Conservation (phyloP, 495 filamentous ascomycete species). For the Aspergillus sclerotiicarbonarius region DNA sequence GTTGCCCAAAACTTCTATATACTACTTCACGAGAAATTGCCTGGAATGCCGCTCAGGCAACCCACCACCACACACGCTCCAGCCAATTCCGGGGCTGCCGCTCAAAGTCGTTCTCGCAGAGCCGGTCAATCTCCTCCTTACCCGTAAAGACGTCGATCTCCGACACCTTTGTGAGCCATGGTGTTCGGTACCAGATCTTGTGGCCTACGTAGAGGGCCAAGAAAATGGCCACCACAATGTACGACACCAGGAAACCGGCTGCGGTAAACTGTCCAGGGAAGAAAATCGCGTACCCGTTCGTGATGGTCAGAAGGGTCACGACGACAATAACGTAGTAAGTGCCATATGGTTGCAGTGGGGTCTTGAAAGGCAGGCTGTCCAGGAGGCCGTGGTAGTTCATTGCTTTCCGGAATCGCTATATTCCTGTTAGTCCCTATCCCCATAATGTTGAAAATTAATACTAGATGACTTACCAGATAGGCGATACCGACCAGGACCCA, state of each 20-base stretch:
- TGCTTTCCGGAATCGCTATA: constrained; percentile 46
- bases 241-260: constrained; percentile 50
- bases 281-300: constrained; percentile 65
- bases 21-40: too few relatives aligned
- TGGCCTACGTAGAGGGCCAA: constrained; percentile 59
- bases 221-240: constrained; percentile 60
- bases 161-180: constrained; percentile 50
- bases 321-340: constrained; percentile 55
- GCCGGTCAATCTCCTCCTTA: constrained; percentile 33
- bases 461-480: constrained; percentile 25
- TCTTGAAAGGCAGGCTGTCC: constrained; percentile 52
- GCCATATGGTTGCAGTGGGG: constrained; percentile 53
- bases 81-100: constrained; percentile 31
- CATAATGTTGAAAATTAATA: neutral
- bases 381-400: constrained; percentile 38
- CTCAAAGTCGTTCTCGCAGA: constrained; percentile 28
- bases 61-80: constrained; percentile 35
- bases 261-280: constrained; percentile 47
- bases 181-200: constrained; percentile 34
- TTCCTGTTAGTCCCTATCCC: neutral
- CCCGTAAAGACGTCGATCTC: constrained; percentile 33
- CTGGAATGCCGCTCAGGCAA: constrained; percentile 7
- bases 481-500: constrained; percentile 45
- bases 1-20: too few relatives aligned
- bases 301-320: constrained; percentile 56